These are phyloP conservation scores for Backusella australiensis DNA, from an alignment of 192 early-diverging fungal genomes.

Conservation along the genomic window DNA sequence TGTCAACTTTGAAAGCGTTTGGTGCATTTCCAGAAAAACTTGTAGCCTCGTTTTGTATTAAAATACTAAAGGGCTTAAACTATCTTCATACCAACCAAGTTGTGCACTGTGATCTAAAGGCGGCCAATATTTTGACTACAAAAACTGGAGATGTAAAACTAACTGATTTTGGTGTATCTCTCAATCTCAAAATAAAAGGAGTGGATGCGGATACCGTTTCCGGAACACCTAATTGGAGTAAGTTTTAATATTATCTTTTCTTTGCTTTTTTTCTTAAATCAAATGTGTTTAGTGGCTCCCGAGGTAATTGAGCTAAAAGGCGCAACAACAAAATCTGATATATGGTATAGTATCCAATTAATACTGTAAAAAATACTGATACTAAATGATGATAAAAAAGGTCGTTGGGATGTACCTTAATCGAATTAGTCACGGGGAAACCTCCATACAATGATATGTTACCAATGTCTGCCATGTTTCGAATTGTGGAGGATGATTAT, in stretches of 20 bases:
- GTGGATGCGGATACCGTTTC: slow-evolving; percentile 67
- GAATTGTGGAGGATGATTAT: slow-evolving; percentile 91
- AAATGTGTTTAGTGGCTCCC: slow-evolving; percentile 59
- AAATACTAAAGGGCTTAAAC: slow-evolving; percentile 85
- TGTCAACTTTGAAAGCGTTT: slow-evolving; percentile 83
- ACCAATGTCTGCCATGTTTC: slow-evolving; percentile 90
- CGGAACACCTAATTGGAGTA: slow-evolving; percentile 83
- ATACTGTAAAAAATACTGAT: neutral
- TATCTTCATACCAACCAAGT: slow-evolving; percentile 88
- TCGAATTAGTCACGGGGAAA: slow-evolving; percentile 89
- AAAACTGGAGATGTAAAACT: slow-evolving; percentile 94
- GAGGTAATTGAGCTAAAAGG: slow-evolving; percentile 91
- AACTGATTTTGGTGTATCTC: slow-evolving; percentile 95
- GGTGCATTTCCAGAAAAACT: slow-evolving; percentile 89
- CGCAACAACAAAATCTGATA: slow-evolving; percentile 85
- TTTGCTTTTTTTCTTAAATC: neutral
- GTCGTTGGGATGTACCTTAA: slow-evolving; percentile 90
- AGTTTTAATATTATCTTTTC: neutral
- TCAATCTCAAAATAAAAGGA: slow-evolving; percentile 72
- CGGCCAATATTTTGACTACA: slow-evolving; percentile 93
- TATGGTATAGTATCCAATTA: slow-evolving; percentile 59
- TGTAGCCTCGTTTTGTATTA: slow-evolving; percentile 79
- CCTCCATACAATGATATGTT: slow-evolving; percentile 86
- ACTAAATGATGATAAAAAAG: neutral
- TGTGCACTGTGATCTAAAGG: slow-evolving; percentile 94